Base-by-base conservation (phyloP, 2,329 filamentous ascomycete genomes). In the Zymoseptoria tritici region DNA sequence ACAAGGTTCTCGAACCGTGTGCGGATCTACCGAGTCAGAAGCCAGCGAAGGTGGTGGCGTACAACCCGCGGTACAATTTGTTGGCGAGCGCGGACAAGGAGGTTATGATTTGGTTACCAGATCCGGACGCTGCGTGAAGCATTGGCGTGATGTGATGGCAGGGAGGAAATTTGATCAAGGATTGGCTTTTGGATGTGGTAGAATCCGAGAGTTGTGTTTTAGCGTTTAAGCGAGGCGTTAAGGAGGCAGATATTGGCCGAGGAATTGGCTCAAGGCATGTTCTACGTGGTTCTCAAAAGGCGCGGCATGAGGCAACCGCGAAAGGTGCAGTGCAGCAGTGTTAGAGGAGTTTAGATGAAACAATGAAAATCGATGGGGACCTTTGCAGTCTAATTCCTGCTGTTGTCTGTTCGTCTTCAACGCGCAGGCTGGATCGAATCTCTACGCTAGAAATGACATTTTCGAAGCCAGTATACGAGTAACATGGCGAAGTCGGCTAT, bases 61-160 rank as follows among this genome's bases (percentile, higher is more conserved):
- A 91, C 73, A 97, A 97, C 72, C 94, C 92, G 24, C 83, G 92
- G 55, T 94, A 88, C 75, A 97, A 97, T 74, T 86, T 97, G 78
- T 83, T 97, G 66, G 92, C 91, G 8, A 94, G 88, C 52, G 94
- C 91, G 3, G 92, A 97, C 68, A 88, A 88, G 70, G 91, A 97
- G 57, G 66, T 80, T n/a, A 69, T 76, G 57, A 67, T 81, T 16
- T 81, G 79, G 79, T 65, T 78, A 60, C 78, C 78, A 20, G 78
- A 80, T 67, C 67, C 73, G 13, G 78, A 80, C 59, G 51, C 24
- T 58, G 49, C 24, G 24, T 24, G 22, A 24, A 24, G 22, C 22
- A 24, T 24, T 24, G 4, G 22, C 22, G 22, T 24, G 22, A 24
- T 24, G 22, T 24, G 22, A 24, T 24, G 22, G 22, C 22, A 24